Base-by-base conservation (phyloP, 495 filamentous ascomycete genomes). In the Penicillium coffeae region DNA sequence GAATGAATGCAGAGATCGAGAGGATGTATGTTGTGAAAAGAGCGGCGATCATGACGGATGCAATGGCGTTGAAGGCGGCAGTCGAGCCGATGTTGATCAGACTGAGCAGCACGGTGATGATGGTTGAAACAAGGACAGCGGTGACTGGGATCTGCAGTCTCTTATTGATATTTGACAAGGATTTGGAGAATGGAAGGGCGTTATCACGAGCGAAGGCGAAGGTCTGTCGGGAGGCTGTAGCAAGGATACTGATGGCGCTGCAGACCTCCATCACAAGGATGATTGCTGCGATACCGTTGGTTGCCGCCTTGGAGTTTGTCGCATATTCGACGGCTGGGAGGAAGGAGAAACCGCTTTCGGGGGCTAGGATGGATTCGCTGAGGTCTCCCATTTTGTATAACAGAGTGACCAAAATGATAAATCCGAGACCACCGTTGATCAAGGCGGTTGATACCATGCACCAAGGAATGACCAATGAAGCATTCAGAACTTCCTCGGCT, bases 131-230 rank as follows among this genome's bases (percentile, higher is more conserved):
- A 3, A 74, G 55, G 39, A 79, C 76, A 15, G 81, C 68, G 54
- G 75, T 77, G 43, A 77, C 58, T 8, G 78, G 82, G 30, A 87
- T 71, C 41, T 75, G 70, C 48, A 59, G 58, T 0, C 52, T 37
- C 5, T 61, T 64, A 42, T 77, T 72, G 15, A 77, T 55, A 15
- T 68, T 42, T 7, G 69, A 65, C 21, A 63, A 54, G 45, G 60
- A 33, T 39, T 64, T 18, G 1, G 72, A 64, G 50, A 69, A 74
- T 0, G 69, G 65, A 3, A 77, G 63, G 1, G 73, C 76, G 38
- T 70, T 69, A 34, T 79, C 76, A 5, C 76, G 68, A n/a, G 76
- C 75, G 52, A 79, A 78, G 5, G 76, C 69, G 36, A 67, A 78
- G 13, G 72, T 63, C 45, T 77, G 60, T n/a, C 76, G 60, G 3